Percentiles rank a stretch among this genome's conserved stretches.
phyloP scores from a whole-genome alignment of 257 asterid genomes.

The Jaltomata sinuosa region DNA sequence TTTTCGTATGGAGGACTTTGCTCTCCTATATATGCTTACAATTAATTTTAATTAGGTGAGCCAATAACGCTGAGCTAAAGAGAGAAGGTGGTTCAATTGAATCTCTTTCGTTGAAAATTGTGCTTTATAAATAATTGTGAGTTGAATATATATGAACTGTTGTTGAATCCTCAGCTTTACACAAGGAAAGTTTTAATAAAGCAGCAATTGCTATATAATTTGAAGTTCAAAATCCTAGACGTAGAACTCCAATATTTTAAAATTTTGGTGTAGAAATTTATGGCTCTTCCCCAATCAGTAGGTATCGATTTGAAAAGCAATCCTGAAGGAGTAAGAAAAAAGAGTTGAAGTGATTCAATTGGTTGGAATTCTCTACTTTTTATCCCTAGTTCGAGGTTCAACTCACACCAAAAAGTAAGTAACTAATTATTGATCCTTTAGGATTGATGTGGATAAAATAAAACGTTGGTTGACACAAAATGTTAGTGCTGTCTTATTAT shows the following conservation, averaged over 20 bases:
- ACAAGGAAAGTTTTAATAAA: no score
- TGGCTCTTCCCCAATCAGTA: neutral
- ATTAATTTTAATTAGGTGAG: no score
- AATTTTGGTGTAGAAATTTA: neutral
- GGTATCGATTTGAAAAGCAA: neutral
- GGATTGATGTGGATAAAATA: neutral
- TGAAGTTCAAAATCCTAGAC: neutral
- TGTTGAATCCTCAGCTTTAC: no score
- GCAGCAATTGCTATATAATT: no score
- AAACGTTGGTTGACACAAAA: neutral
- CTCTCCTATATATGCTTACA: neutral
- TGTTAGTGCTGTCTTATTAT: neutral
- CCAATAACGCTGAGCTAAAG: no score
- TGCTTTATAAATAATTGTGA: no score
- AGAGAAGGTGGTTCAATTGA: no score
- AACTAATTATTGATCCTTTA: neutral
- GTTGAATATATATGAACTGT: no score
- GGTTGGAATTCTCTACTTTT: neutral
- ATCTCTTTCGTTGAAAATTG: no score
- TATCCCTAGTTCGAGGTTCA: neutral
- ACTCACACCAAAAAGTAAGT: neutral
- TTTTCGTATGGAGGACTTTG: neutral
- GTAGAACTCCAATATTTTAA: no score
- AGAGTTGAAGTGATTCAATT: no score
- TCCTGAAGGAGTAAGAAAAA: neutral